These are phyloP conservation scores for Vigna nakashimae DNA, from an alignment of 306 rosid species.

Conservation along the genomic window DNA sequence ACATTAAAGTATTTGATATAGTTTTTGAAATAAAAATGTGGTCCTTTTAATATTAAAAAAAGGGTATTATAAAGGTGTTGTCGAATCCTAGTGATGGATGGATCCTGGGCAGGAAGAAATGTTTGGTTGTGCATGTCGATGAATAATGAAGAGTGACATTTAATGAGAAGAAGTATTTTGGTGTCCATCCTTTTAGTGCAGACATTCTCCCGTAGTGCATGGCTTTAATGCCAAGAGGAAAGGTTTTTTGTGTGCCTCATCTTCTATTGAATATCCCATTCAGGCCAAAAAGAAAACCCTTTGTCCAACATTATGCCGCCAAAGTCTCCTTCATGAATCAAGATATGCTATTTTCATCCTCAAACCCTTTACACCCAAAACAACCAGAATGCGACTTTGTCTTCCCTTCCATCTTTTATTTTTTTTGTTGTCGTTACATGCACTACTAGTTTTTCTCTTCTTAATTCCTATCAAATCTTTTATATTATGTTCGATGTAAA, in stretches of 20 bases:
- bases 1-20: background rate
- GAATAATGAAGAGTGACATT: slow-evolving; percentile 14
- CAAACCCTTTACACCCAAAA: slow-evolving; percentile 10
- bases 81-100: background rate
- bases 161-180: slow-evolving; percentile 1
- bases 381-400: slow-evolving; percentile 30
- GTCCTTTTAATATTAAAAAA: background rate
- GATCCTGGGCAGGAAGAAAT: slow-evolving; percentile 2
- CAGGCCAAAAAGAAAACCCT: slow-evolving; percentile 33
- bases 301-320: slow-evolving; percentile 53
- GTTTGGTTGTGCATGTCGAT: background rate
- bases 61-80: background rate
- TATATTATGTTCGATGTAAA: background rate
- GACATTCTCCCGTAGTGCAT: slow-evolving; percentile 43
- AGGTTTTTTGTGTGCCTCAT: slow-evolving; percentile 40
- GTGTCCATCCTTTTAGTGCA: slow-evolving; percentile 13
- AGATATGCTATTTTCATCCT: slow-evolving; percentile 23
- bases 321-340: slow-evolving; percentile 44
- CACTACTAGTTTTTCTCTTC: background rate
- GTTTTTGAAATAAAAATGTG: background rate
- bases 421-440: slow-evolving; percentile 1
- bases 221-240: slow-evolving; percentile 11
- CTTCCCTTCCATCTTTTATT: slow-evolving; percentile 15
- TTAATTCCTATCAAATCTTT: background rate
- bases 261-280: slow-evolving; percentile 53